Base-by-base conservation (phyloP, 768 basidiomycete genomes). In the Termitomyces sp. region DNA sequence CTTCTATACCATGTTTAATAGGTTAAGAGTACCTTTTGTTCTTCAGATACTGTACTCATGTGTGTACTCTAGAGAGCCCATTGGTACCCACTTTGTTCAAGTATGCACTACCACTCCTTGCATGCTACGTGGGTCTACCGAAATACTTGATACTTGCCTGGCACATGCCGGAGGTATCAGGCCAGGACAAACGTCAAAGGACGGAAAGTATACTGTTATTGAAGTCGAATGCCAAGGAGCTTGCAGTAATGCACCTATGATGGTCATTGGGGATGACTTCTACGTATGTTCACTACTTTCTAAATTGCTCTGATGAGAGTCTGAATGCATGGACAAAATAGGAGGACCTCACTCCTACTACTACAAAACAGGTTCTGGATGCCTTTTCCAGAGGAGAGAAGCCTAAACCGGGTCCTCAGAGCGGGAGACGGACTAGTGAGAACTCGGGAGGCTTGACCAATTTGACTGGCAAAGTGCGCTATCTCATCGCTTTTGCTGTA, bases 1-100 rank as follows among this genome's bases (percentile, higher is more conserved):
- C 14, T 99, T 99, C 77, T 99, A 99, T 74, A 99, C 97, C 65
- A 98, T 99, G 96, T 98, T 98, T 82, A 99, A 98, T 79, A 84
- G 95, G 92, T 92, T 58, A 66, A 82, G 26, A 36, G n/a, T 45
- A 14, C 47, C 8, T 32, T 45, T 36, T 38, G 8, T n/a, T 16
- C 10, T 26, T 13, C n/a, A 46, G 32, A 30, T 6, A 51, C 4
- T 6, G 40, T 35, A 9, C 35, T 43, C 47, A 55, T 32, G 12
- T 42, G n/a, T 42, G 3, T 14, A 54, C 51, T 49, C 10, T 59
- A 94, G 94, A 54, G 94, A 97, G 73, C 96, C 95, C 6, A 92
- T 98, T 55, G 95, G 93, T 28, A 76, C 90, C 65, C 81, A 98
- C 71, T 98, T 98, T 68, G 87, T 99, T 35, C 96, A 98, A 75